Base-by-base conservation (phyloP, 345 rosid genomes). In the Aegle marmelos region DNA sequence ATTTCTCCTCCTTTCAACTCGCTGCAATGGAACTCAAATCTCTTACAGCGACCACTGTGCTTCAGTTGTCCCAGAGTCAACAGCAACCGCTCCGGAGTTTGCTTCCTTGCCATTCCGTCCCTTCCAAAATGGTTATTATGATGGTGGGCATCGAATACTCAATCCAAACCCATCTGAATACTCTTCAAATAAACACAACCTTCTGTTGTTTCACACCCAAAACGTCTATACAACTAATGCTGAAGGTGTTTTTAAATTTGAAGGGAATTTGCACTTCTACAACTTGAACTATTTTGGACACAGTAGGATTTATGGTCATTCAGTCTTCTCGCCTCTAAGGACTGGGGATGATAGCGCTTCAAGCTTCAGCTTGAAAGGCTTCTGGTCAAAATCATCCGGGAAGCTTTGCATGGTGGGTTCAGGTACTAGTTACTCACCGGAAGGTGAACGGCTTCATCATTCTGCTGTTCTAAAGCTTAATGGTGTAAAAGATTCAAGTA, bases 351-450 rank as follows among this genome's bases (percentile, higher is more conserved):
- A 6, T 6, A 64, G 81, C 54, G 34, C 72, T 66, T 31, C 77
- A 61, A 74, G 70, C 9, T 83, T 86, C 50, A 62, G 57, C 19
- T n/a, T 86, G 7, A 19, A 83, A 73, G 88, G 88, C 54, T 83
- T 79, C 66, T 86, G 86, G 88, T 81, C 84, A 27, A 48, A 11
- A 16, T 59, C 70, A 22, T 50, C 57, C 0, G 88, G 86, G 14
- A 62, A 83, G 75, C 78, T 86, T 3, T 86, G 88, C 69, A 86
- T 86, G 84, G 81, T 81, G 48, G 88, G 86, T 5, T 79, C 86
- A 14, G 7, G 78, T 60, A 30, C 79, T 30, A 70, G 63, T 17
- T 2, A 37, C 66, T 68, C 80, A 0, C 27, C 0, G 24, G 58
- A 78, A 33, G 86, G 82, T 78, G 58, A 80, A 30, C 11, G 11